Evolutionary conservation across 106 monocot genomes (phyloP), one percentile per base, ranked within the genome.

Genomic region (Allium sativum): DNA sequence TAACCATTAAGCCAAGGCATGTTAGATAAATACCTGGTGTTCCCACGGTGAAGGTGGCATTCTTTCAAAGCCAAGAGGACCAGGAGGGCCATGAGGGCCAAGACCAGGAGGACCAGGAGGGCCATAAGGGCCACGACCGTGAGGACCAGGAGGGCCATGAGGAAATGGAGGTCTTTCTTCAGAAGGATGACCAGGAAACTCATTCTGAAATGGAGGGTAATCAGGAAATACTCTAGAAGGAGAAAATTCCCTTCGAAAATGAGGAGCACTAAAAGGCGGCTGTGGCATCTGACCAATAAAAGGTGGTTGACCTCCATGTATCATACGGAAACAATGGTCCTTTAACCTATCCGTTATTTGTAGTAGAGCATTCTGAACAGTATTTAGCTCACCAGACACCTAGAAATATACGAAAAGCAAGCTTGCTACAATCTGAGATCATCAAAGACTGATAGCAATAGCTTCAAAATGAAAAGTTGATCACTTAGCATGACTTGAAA

Each of bases 301-400:
- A 57, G 74, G 15, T 57, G 87, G 77, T 70, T 53, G 79, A 45
- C 48, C 47, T 8, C 68, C 65, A 56, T 80, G 82, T 53, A 71
- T 67, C 12, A 68, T 44, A 70, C 80, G 81, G 59, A 98, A 84
- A 15, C 87, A 65, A 80, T 91, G 87, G 74, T 78, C 68, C 73
- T 75, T 87, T 40, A 98, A 69, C 63, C 73, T 84, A 46, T 80
- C 62, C 12, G 91, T 88, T 75, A 98, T 98, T 62, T 88, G 96
- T 45, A 88, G 41, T 48, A 98, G 53, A 61, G 96, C 96, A 54
- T 98, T 79, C 52, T 85, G 77, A 74, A 91, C 82, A 15, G 75
- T 58, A 64, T 74, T 74, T 53, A 70, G 72, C 64, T 80, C 78
- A 14, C 96, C 96, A 54, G 60, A 77, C 61, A 91, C 65, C 95